Evolutionary conservation across 2,329 filamentous ascomycete genomes (phyloP).

Genomic region (Colletotrichum theobromicola): DNA sequence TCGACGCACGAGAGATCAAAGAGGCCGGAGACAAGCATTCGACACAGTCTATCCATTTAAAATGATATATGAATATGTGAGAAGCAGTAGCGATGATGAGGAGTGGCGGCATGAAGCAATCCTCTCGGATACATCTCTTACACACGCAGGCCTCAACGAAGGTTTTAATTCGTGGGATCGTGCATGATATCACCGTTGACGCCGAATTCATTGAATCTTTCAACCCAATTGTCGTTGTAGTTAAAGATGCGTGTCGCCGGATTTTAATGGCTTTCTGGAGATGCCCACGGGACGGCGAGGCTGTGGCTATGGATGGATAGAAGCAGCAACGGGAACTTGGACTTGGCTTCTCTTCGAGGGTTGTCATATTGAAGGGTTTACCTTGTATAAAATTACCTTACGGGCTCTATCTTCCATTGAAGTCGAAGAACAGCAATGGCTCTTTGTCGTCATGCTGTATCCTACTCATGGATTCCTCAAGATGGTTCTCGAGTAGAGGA

Average conservation of each 20-base stretch:
- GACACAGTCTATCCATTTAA: no score
- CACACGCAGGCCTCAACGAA: no score
- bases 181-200: no score
- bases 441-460: no score
- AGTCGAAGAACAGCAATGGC: not conserved
- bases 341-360: not conserved
- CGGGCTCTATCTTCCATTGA: not conserved
- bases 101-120: accelerated
- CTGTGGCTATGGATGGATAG: not conserved
- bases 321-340: not conserved
- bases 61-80: accelerated
- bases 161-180: no score
- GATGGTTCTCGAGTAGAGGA: not conserved
- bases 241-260: no score
- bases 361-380: not conserved
- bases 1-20: no score
- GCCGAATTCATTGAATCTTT: no score
- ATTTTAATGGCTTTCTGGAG: not conserved
- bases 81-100: not conserved
- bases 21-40: no score
- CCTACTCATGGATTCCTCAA: not conserved
- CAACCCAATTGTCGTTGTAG: no score
- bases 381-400: not conserved
- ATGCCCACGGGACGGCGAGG: accelerated
- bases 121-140: no score